Percentiles rank a stretch among this genome's conserved stretches.
These are phyloP conservation scores for Eucalyptus erythrocorys DNA, from an alignment of 345 rosid genomes.

Conservation along the genomic window DNA sequence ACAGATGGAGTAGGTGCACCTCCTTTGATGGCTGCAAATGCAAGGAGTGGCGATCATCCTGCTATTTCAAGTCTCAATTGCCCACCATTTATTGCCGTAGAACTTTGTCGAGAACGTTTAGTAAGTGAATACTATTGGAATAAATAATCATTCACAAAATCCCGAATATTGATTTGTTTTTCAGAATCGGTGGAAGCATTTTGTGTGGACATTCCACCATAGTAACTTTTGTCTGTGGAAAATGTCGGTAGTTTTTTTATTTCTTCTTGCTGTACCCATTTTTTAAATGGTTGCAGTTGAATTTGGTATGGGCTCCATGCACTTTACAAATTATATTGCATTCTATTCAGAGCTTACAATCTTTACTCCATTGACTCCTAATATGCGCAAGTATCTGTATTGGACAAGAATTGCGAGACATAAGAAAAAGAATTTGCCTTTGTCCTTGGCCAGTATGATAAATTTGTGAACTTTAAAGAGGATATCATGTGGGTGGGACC, in stretches of 20 bases:
- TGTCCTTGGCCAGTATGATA: neutral
- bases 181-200: neutral
- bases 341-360: neutral
- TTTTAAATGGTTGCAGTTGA: neutral
- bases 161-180: neutral
- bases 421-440: neutral
- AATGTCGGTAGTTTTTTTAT: neutral
- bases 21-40: slow-evolving; percentile 1
- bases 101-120: slow-evolving; percentile 65
- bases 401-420: neutral
- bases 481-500: neutral
- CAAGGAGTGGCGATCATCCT: neutral
- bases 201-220: neutral
- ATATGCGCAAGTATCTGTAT: neutral
- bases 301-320: neutral
- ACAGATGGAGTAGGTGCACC: slow-evolving; percentile 1
- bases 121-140: slow-evolving; percentile 15
- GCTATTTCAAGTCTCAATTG: slow-evolving; percentile 6
- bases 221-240: neutral
- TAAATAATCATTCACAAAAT: neutral
- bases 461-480: neutral
- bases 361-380: neutral
- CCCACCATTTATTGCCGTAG: slow-evolving; percentile 61
- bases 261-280: neutral
- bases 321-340: neutral